These are phyloP conservation scores for Erysimum cheiranthoides DNA, from an alignment of 345 rosid species.

Conservation along the genomic window DNA sequence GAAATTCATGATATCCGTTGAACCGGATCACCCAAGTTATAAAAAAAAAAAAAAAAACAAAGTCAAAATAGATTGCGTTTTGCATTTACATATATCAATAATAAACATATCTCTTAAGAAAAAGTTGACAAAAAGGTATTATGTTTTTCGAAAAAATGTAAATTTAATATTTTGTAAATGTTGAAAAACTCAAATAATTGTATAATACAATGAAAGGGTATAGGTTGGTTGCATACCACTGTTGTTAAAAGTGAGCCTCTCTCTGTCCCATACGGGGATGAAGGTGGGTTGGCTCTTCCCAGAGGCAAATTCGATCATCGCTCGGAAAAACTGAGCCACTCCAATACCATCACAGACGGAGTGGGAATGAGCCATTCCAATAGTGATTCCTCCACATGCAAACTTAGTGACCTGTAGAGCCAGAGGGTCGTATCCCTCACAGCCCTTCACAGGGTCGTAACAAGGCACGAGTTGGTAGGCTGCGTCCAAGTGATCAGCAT, in stretches of 20 bases:
- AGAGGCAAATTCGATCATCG: slow-evolving; percentile 49
- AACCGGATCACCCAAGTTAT: no score
- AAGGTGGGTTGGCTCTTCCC: slow-evolving; percentile 47
- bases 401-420: slow-evolving; percentile 56
- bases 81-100: neutral
- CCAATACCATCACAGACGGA: slow-evolving; percentile 57
- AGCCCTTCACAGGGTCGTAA: neutral
- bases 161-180: no score
- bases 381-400: slow-evolving; percentile 58
- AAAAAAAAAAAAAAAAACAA: no score
- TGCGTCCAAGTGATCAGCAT: neutral
- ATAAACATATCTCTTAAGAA: neutral
- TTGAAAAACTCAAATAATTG: neutral
- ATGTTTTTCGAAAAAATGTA: neutral
- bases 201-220: neutral
- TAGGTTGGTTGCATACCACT: slow-evolving; percentile 4
- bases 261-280: slow-evolving; percentile 61
- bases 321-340: slow-evolving; percentile 47
- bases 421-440: slow-evolving; percentile 20
- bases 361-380: slow-evolving; percentile 58
- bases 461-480: slow-evolving; percentile 42
- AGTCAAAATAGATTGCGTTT: neutral
- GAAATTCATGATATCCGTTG: no score
- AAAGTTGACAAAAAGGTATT: no score
- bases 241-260: slow-evolving; percentile 33